Evolutionary conservation across 1,284 basidiomycete genomes (phyloP).

Genomic region (Tilletia indica): DNA sequence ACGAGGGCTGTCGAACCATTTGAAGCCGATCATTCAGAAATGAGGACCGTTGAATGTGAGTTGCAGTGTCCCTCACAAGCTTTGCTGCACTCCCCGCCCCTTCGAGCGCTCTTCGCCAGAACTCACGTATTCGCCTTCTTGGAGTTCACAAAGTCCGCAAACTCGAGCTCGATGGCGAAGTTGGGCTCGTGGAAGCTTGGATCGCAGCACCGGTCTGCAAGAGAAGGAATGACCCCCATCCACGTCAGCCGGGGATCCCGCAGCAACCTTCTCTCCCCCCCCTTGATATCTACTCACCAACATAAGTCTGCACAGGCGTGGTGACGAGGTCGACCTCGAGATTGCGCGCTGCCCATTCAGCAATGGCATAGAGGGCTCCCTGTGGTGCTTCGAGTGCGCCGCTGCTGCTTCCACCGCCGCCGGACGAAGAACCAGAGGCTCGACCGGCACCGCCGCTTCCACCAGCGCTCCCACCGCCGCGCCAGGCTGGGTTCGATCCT

Average conservation of each 20-base stretch:
- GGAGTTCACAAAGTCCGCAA: conserved; percentile 85
- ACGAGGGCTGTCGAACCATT: conserved; percentile 61
- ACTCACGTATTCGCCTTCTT: conserved; percentile 96
- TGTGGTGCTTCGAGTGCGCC: background rate
- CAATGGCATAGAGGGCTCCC: conserved; percentile 34
- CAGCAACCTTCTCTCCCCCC: background rate
- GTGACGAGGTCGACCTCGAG: conserved; percentile 40
- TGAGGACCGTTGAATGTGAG: background rate
- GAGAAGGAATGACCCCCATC: background rate
- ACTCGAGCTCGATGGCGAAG: conserved; percentile 85
- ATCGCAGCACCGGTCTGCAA: conserved; percentile 76
- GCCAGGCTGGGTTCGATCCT: conserved; percentile 11
- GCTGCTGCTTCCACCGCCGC: conserved; percentile 7
- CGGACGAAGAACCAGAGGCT: background rate
- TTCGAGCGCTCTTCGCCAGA: background rate
- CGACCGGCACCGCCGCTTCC: background rate
- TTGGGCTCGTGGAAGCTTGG: conserved; percentile 83
- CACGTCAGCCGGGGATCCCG: background rate
- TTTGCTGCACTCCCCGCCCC: no score
- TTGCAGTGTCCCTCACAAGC: no score
- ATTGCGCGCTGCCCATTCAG: conserved; percentile 48
- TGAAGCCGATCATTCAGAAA: background rate
- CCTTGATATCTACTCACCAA: conserved; percentile 27
- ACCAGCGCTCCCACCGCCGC: background rate
- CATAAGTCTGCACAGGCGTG: conserved; percentile 38